These are phyloP conservation scores for Priceomyces haplophilus DNA, from an alignment of 805 yeast genomes.

Conservation along the genomic window DNA sequence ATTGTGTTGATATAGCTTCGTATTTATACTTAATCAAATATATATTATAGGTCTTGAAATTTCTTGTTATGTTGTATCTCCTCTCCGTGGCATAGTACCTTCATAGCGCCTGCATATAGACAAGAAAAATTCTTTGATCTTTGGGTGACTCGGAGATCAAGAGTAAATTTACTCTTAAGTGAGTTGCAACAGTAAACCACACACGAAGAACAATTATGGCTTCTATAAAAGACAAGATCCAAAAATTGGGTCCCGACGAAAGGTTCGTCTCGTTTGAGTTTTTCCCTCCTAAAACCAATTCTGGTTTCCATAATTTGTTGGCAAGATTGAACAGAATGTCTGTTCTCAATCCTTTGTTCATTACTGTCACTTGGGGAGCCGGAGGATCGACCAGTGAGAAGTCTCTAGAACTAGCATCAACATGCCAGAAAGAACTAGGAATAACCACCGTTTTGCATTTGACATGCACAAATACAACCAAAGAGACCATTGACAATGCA, in stretches of 20 bases:
- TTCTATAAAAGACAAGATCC: constrained; percentile 52
- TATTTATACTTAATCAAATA: not conserved
- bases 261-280: constrained; percentile 85
- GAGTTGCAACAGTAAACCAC: not conserved
- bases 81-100: too few species aligned
- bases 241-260: constrained; percentile 46
- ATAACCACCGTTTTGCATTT: constrained; percentile 92
- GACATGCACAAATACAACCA: constrained; percentile 93
- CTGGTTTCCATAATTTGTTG: constrained; percentile 78
- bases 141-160: not conserved
- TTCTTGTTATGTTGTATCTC: not conserved
- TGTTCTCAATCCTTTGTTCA: constrained; percentile 81
- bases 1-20: not conserved
- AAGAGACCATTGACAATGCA: constrained; percentile 73
- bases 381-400: constrained; percentile 92
- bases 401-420: constrained; percentile 76
- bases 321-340: constrained; percentile 89
- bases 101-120: not conserved
- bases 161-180: not conserved
- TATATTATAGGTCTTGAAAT: not conserved
- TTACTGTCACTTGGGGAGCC: constrained; percentile 98
- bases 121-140: not conserved
- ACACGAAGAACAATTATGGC: constrained; percentile 13
- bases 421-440: constrained; percentile 70
- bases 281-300: constrained; percentile 95